These are phyloP conservation scores for Ramichloridium luteum DNA, from an alignment of 2,329 filamentous ascomycete species.

Conservation along the genomic window DNA sequence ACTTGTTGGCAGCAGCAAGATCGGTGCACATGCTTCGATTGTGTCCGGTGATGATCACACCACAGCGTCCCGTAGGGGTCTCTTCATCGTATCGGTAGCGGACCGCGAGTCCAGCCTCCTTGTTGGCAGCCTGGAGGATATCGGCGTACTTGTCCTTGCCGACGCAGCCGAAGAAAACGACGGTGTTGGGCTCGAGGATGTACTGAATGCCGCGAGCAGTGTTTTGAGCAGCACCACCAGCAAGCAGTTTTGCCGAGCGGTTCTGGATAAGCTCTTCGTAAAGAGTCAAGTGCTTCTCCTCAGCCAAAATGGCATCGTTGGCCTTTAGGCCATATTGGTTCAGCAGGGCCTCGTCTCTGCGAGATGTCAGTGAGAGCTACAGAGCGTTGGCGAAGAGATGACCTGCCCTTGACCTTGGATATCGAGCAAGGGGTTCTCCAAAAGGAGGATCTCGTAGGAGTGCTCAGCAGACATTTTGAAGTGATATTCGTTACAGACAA, in stretches of 20 bases:
- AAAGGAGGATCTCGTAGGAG: conserved; percentile 77
- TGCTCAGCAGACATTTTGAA: conserved; percentile 17
- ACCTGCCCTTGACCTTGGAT: conserved; percentile 69
- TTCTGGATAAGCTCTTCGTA: conserved; percentile 92
- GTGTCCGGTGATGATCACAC: conserved; percentile 92
- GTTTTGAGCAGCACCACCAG: conserved; percentile 94
- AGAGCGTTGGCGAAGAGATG: conserved; percentile 1
- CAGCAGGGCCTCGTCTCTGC: conserved; percentile 69
- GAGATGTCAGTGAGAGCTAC: conserved; percentile 19
- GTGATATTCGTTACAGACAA: too few relatives aligned
- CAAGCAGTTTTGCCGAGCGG: conserved; percentile 86
- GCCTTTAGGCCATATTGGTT: conserved; percentile 87
- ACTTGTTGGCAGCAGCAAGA: conserved; percentile 91
- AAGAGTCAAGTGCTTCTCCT: conserved; percentile 76
- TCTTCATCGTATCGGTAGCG: conserved; percentile 87
- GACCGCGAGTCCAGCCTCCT: conserved; percentile 76
- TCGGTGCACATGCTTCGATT: conserved; percentile 92
- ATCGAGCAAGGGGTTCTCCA: conserved; percentile 97
- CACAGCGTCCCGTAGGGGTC: conserved; percentile 82
- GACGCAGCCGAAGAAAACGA: conserved; percentile 86
- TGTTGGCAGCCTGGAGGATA: conserved; percentile 73
- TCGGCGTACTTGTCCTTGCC: conserved; percentile 93
- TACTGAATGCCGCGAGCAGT: conserved; percentile 92
- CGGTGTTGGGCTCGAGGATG: conserved; percentile 77
- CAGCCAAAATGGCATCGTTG: conserved; percentile 95